Evolutionary conservation across 345 rosid species (phyloP).

Genomic region (Eucalyptus erythrocorys): DNA sequence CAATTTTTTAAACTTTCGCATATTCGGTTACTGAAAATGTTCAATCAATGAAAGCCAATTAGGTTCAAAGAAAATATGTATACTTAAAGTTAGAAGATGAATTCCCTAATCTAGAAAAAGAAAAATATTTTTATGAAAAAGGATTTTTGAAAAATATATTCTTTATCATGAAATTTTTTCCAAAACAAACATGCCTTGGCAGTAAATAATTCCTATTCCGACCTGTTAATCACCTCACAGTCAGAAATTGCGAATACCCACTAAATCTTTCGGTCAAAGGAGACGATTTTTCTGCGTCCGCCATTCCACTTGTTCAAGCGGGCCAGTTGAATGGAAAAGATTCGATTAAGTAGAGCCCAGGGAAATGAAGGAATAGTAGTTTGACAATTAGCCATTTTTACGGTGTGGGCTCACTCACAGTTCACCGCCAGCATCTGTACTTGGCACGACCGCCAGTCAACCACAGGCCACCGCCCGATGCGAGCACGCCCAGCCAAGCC

Average conservation of each 20-base stretch:
- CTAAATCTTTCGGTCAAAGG: not conserved
- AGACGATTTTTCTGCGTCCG: not conserved
- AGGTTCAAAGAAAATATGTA: not conserved
- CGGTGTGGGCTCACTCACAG: not conserved
- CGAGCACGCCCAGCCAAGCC: not conserved
- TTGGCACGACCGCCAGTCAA: not conserved
- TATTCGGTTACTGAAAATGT: fast-evolving
- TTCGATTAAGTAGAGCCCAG: not conserved
- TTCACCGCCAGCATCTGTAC: not conserved
- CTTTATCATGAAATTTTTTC: not conserved
- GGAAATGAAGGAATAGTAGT: not conserved
- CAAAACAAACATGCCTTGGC: not conserved
- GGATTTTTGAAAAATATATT: not conserved
- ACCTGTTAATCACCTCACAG: not conserved
- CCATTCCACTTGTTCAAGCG: not conserved
- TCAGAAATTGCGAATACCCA: not conserved
- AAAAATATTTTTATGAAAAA: not conserved
- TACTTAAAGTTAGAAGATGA: not conserved
- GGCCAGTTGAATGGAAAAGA: not conserved
- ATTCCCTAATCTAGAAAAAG: not conserved
- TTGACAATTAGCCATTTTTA: not conserved
- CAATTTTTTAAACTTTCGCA: not conserved
- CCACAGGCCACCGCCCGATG: not conserved
- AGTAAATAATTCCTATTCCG: not conserved
- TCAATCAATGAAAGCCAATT: not conserved